Evolutionary conservation across 805 yeast species (phyloP), one percentile per base, ranked within the genome.

Genomic region (Yarrowia sp.): DNA sequence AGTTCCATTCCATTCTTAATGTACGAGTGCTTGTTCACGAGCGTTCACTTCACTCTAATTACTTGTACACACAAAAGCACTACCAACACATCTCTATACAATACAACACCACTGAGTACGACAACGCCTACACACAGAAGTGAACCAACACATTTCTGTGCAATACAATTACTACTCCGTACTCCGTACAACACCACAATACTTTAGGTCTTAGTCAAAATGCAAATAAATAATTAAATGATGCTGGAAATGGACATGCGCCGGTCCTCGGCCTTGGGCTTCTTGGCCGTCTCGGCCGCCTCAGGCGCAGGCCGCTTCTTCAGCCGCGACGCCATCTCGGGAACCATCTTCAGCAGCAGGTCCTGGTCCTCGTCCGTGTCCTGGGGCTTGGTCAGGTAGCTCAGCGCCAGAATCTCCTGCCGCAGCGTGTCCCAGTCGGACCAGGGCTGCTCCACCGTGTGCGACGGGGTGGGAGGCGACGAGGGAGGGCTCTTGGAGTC

Each of bases 221-320:
- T 47, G 55, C 38, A 51, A 51, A 51, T 51, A 51, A 33, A 51
- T 32, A 51, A 51, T 51, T 51, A 51, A 14, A 51, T 51, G 32
- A 51, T 51, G 58, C 58, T 51, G 32, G 31, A 33, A 24, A 51
- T 51, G 13, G 58, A 51, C 58, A 51, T 51, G 8, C 58, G 41
- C 25, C 58, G 41, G 19, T 51, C 58, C 32, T 51, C 58, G 12
- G 58, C 31, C 42, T 35, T 51, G 58, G 58, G 58, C 16, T 51
- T 51, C 58, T 51, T 51, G 32, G 5, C 16, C 24, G 58, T 2
- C 22, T 35, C 58, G 2, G 7, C 18, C 5, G 27, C 2, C 3
- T 35, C 42, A 0, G 22, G 1, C 2, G 42, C 12, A 2, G 31
- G 32, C 22, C 58, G 41, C 32, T 51, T 51, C 24, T 24, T 33